phyloP scores from a whole-genome alignment of 2,329 filamentous ascomycete genomes.

The Dactylonectria macrodidyma region DNA sequence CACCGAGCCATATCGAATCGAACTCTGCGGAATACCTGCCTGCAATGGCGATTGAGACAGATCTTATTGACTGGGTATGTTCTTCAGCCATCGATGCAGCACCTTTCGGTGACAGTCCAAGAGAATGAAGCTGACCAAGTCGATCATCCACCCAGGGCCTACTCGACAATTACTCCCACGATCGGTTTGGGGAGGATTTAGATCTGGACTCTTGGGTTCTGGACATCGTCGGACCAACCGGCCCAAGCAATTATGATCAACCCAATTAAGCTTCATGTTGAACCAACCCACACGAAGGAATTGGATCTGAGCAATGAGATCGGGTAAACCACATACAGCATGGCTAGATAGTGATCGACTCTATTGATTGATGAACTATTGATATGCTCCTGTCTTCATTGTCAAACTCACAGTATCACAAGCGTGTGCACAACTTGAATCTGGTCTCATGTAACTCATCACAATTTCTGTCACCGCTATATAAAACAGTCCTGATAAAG shows the following conservation, averaged over 20 bases:
- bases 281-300: no score
- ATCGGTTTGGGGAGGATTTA: slow-evolving; percentile 10
- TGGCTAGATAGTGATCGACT: no score
- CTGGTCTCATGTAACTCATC: no score
- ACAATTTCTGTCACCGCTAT: no score
- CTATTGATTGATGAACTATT: no score
- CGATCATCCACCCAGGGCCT: not conserved
- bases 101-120: not conserved
- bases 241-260: no score
- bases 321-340: no score
- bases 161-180: slow-evolving; percentile 35
- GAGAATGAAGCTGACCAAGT: not conserved
- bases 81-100: not conserved
- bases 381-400: no score
- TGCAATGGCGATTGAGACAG: slow-evolving; percentile 26
- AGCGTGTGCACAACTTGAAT: no score
- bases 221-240: slow-evolving; percentile 2
- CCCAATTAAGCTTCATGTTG: no score
- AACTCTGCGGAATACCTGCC: slow-evolving; percentile 14
- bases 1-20: not conserved
- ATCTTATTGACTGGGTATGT: slow-evolving; percentile 45
- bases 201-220: slow-evolving; percentile 37
- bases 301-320: no score
- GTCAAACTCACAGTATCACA: no score
- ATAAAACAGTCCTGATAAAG: not conserved